Evolutionary conservation across 371 early-diverging fungal species (phyloP).

Genomic region (Sporodiniella umbellata): DNA sequence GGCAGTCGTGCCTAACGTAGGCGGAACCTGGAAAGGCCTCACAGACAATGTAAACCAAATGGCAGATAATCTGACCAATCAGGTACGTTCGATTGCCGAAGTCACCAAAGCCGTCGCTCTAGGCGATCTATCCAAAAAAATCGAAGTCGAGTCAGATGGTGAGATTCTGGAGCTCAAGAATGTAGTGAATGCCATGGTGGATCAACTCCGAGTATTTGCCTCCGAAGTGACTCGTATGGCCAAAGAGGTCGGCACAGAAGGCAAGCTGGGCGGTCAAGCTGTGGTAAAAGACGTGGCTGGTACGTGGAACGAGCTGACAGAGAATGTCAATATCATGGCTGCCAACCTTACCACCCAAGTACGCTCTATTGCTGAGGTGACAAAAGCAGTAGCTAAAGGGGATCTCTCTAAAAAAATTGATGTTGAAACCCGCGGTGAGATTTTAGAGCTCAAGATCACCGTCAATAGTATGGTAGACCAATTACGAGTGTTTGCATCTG

Average conservation of each 20-base stretch:
- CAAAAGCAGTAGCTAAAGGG: constrained; percentile 53
- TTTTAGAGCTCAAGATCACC: constrained; percentile 25
- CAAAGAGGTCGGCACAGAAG: constrained; percentile 54
- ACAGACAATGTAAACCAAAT: constrained; percentile 62
- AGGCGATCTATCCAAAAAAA: constrained; percentile 48
- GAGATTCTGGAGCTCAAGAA: constrained; percentile 36
- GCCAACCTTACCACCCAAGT: constrained; percentile 55
- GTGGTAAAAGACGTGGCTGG: constrained; percentile 52
- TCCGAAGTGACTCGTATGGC: constrained; percentile 56
- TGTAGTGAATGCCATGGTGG: constrained; percentile 44
- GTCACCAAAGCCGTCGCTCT: constrained; percentile 45
- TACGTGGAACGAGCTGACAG: constrained; percentile 60
- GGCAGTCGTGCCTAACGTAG: constrained; percentile 49
- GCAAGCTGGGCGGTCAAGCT: constrained; percentile 52
- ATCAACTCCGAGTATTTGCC: constrained; percentile 38
- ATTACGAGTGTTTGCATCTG: constrained; percentile 35
- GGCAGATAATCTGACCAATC: constrained; percentile 56
- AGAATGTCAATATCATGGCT: constrained; percentile 60
- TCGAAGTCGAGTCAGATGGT: constrained; percentile 38
- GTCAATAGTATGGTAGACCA: constrained; percentile 33
- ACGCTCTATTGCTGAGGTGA: constrained; percentile 54
- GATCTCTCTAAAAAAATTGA: constrained; percentile 40
- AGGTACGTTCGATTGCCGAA: constrained; percentile 49
- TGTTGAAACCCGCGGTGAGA: constrained; percentile 35
- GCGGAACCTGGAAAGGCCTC: constrained; percentile 56